These are phyloP conservation scores for Aspergillus fructus DNA, from an alignment of 2,329 filamentous ascomycete species.

Conservation along the genomic window DNA sequence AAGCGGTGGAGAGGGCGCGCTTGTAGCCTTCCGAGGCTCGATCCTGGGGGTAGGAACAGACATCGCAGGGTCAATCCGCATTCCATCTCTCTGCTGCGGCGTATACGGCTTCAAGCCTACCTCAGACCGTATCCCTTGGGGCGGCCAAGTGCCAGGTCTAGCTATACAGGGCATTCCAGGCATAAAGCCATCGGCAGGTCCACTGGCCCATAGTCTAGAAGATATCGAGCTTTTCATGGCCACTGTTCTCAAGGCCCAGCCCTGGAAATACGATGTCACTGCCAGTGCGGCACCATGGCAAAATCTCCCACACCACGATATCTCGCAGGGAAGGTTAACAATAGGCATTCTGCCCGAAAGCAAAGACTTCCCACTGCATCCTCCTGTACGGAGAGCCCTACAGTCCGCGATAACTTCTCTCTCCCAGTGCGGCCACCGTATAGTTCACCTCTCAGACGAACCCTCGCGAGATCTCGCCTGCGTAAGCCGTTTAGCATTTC, in stretches of 20 bases:
- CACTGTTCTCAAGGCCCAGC: slow-evolving; percentile 38
- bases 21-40: slow-evolving; percentile 33
- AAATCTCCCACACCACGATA: no score
- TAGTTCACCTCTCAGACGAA: slow-evolving; percentile 42
- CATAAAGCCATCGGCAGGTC: slow-evolving; percentile 14
- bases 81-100: slow-evolving; percentile 32
- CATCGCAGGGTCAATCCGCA: slow-evolving; percentile 35
- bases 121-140: slow-evolving; percentile 26
- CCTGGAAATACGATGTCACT: slow-evolving; percentile 48
- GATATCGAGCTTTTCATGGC: slow-evolving; percentile 37
- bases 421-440: slow-evolving; percentile 44
- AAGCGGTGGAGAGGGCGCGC: slow-evolving; percentile 31
- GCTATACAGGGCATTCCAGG: slow-evolving; percentile 10
- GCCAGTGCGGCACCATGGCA: slow-evolving; percentile 49
- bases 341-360: slow-evolving; percentile 25
- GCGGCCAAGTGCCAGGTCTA: slow-evolving; percentile 18
- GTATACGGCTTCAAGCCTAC: slow-evolving; percentile 35
- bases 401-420: slow-evolving; percentile 42
- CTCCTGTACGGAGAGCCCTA: slow-evolving; percentile 50
- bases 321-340: no score
- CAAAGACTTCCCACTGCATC: slow-evolving; percentile 50
- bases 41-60: slow-evolving; percentile 34
- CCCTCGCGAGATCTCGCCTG: slow-evolving; percentile 25
- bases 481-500: slow-evolving; percentile 37
- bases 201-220: slow-evolving; percentile 10